These are phyloP conservation scores for Plasmopara halstedii DNA, from an alignment of 352 stramenopile species.

Conservation along the genomic window DNA sequence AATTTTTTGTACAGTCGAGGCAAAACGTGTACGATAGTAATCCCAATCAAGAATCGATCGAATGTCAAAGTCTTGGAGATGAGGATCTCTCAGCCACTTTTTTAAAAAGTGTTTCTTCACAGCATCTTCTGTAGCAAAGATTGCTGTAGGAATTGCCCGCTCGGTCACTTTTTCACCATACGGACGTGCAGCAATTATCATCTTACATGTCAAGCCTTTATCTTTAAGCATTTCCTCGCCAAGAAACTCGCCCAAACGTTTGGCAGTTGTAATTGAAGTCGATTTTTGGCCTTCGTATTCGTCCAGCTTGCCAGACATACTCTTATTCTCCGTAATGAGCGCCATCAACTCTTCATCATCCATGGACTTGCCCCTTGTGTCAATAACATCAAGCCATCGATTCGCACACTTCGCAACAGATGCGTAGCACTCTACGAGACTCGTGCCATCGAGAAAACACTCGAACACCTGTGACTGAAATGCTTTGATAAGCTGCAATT, in stretches of 20 bases:
- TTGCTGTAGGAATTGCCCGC: conserved; percentile 95
- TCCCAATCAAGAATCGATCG: conserved; percentile 97
- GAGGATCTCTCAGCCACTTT: conserved; percentile 94
- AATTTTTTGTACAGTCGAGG: conserved; percentile 96
- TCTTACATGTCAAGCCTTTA: conserved; percentile 97
- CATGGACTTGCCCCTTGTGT: conserved; percentile 91
- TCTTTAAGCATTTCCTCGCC: conserved; percentile 98
- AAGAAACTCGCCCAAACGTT: conserved; percentile 96
- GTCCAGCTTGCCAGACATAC: conserved; percentile 95
- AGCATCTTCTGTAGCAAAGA: conserved; percentile 94
- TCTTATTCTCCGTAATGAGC: conserved; percentile 98
- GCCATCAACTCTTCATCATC: conserved; percentile 96
- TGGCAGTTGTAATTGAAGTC: conserved; percentile 96
- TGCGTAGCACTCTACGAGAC: conserved; percentile 93
- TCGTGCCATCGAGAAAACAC: conserved; percentile 93
- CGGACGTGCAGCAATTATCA: conserved; percentile 93
- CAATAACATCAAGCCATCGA: conserved; percentile 98
- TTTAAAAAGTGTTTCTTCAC: conserved; percentile 96
- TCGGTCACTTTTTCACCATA: conserved; percentile 96
- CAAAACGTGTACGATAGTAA: conserved; percentile 91
- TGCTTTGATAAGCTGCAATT: conserved; percentile 98
- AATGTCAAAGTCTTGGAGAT: conserved; percentile 90
- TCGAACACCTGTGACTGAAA: conserved; percentile 99
- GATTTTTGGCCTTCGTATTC: conserved; percentile 97
- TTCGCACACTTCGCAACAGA: conserved; percentile 95